Evolutionary conservation across 2,329 filamentous ascomycete genomes (phyloP), one percentile per base, ranked within the genome.

Genomic region (Lachnellula subtilissima): DNA sequence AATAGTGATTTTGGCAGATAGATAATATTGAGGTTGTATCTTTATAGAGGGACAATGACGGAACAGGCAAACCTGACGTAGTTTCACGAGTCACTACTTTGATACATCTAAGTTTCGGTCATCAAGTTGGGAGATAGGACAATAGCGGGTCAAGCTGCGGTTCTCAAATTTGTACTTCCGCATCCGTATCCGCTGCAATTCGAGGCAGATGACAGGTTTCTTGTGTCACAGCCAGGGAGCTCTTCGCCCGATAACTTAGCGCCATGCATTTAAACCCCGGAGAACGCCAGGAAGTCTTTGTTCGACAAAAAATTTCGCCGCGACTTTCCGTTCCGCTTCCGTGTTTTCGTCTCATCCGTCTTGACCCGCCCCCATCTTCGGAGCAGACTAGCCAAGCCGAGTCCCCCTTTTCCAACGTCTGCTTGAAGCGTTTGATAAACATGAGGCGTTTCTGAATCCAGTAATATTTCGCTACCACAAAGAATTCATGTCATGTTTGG

Each of bases 401-500:
- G 25, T 28, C 9, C 28, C 28, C 28, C 28, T 11, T 32, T 32
- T 32, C 28, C 28, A 32, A 32, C 28, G 11, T 11, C 28, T 32
- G 28, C 28, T 7, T 8, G 8, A 32, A 32, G 9, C 9, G 28
- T 9, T 32, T 32, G 28, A 11, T 32, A 32, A 32, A 12, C 11
- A 11, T 9, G 28, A 32, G 28, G 28, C 8, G 7, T 32, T 32
- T 11, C 8, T 32, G 3, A 32, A 32, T 2, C 28, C 7, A 2
- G 28, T 2, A 32, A 1, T 32, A 9, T 32, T 32, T 8, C 28
- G 9, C 8, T 9, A 32, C 9, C 8, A 32, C 28, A 11, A 9
- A 32, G 8, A 9, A 2, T 9, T 8, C 28, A 72, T 88, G 15
- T 8, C 28, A 72, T 88, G 15, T 67, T 88, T 3, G 79, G 84